Evolutionary conservation across 495 filamentous ascomycete species (phyloP).

Genomic region (Chaetomidium leptoderma): DNA sequence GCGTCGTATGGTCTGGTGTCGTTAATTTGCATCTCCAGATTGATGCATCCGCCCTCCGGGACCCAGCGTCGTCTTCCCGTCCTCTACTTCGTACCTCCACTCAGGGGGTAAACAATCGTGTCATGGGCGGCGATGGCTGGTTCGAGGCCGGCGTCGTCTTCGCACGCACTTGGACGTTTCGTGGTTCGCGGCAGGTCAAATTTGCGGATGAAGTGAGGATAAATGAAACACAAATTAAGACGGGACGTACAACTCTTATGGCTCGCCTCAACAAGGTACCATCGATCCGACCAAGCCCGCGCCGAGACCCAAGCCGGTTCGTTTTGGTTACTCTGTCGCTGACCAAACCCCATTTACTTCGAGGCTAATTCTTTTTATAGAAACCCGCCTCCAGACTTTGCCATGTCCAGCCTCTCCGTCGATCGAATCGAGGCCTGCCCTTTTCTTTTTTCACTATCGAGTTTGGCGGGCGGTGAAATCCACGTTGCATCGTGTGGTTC

Average conservation of each 20-base stretch:
- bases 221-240: conserved; percentile 48
- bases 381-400: conserved; percentile 23
- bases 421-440: conserved; percentile 24
- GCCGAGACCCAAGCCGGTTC: conserved; percentile 19
- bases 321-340: conserved; percentile 13
- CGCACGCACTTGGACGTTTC: background rate
- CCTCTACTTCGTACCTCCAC: conserved; percentile 10
- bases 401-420: conserved; percentile 10
- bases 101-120: conserved; percentile 16
- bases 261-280: conserved; percentile 22
- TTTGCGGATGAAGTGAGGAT: conserved; percentile 51
- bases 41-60: conserved; percentile 14
- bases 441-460: conserved; percentile 18
- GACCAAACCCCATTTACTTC: conserved; percentile 11
- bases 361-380: conserved; percentile 43
- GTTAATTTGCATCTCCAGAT: conserved; percentile 31
- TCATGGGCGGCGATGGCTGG: conserved; percentile 11
- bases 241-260: conserved; percentile 34
- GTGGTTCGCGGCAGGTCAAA: conserved; percentile 30
- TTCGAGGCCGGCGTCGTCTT: conserved; percentile 15
- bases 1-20: conserved; percentile 24
- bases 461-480: conserved; percentile 11
- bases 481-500: conserved; percentile 16
- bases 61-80: conserved; percentile 9
- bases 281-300: conserved; percentile 18